A percentile compares a stretch with the other conserved stretches of the same genome.
Evolutionary conservation across 176 grass and related monocot genomes (phyloP).

Genomic region (Elaeis guineensis): DNA sequence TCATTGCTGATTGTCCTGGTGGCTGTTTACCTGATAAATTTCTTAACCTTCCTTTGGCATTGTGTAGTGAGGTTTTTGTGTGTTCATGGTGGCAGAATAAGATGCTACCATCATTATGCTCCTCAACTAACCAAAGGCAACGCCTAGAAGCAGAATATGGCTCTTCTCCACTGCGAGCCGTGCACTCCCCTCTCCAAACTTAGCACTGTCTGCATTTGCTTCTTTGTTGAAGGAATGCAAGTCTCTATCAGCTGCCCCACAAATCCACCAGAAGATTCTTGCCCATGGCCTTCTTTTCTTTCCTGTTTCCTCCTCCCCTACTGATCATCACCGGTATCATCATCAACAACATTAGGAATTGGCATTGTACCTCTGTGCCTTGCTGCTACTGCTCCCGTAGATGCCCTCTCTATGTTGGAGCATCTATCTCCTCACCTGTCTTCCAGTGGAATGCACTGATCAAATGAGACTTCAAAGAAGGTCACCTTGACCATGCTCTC

Average conservation of each 20-base stretch:
- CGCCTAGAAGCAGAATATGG: constrained; percentile 4
- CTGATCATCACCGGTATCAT: constrained; percentile 26
- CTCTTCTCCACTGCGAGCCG: constrained; percentile 25
- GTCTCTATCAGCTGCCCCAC: constrained; percentile 25
- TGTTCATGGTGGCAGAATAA: not conserved
- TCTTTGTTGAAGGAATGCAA: constrained; percentile 38
- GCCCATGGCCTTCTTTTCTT: constrained; percentile 30
- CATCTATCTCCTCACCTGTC: constrained; percentile 32
- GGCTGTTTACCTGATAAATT: too few species aligned
- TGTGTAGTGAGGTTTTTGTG: too few species aligned
- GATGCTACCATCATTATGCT: constrained; percentile 23
- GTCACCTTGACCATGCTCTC: constrained; percentile 45
- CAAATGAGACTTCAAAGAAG: constrained; percentile 42
- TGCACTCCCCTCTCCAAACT: constrained; percentile 16
- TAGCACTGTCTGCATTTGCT: constrained; percentile 22
- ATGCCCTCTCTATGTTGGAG: constrained; percentile 30
- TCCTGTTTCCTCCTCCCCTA: constrained; percentile 26
- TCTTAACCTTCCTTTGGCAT: too few species aligned
- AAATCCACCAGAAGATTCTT: constrained; percentile 43
- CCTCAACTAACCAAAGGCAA: constrained; percentile 11
- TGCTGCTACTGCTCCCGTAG: constrained; percentile 15
- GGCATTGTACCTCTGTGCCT: constrained; percentile 31
- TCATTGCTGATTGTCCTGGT: too few species aligned
- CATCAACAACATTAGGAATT: constrained; percentile 31
- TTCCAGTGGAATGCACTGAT: constrained; percentile 69